These are phyloP conservation scores for Penicillium sp. DNA, from an alignment of 2,329 filamentous ascomycete species.

Conservation along the genomic window DNA sequence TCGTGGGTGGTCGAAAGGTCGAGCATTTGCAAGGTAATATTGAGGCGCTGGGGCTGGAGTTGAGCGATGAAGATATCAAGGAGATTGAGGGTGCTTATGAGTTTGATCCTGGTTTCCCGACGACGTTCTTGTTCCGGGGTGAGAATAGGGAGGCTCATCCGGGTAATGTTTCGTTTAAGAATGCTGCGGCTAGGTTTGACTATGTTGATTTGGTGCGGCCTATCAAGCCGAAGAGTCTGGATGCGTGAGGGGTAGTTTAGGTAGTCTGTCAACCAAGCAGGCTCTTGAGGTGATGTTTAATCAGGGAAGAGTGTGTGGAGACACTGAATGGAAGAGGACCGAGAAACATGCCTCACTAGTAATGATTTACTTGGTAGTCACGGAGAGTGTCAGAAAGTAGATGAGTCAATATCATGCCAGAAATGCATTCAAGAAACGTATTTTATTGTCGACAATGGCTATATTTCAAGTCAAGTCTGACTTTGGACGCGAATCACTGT, in stretches of 20 bases:
- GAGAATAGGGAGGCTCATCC: slow-evolving; percentile 14
- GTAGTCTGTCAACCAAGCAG: neutral
- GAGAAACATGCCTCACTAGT: neutral
- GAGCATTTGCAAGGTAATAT: slow-evolving; percentile 60
- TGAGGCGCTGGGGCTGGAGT: slow-evolving; percentile 53
- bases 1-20: slow-evolving; percentile 56
- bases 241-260: slow-evolving; percentile 3
- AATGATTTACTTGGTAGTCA: too few relatives aligned
- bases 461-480: neutral
- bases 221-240: slow-evolving; percentile 12
- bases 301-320: neutral
- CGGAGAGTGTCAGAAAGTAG: neutral
- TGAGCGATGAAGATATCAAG: slow-evolving; percentile 57
- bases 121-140: slow-evolving; percentile 11
- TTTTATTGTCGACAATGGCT: neutral
- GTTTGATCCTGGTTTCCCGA: slow-evolving; percentile 52
- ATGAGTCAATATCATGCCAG: neutral
- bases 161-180: slow-evolving; percentile 8
- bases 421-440: neutral
- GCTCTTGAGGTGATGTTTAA: neutral
- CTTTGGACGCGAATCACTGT: neutral
- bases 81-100: slow-evolving; percentile 55
- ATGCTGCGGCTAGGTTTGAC: slow-evolving; percentile 14
- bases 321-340: neutral
- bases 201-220: slow-evolving; percentile 15